Percentiles rank a stretch among this genome's conserved stretches.
Evolutionary conservation across 139 green algal species (phyloP).

Genomic region (Chlorella sp.): DNA sequence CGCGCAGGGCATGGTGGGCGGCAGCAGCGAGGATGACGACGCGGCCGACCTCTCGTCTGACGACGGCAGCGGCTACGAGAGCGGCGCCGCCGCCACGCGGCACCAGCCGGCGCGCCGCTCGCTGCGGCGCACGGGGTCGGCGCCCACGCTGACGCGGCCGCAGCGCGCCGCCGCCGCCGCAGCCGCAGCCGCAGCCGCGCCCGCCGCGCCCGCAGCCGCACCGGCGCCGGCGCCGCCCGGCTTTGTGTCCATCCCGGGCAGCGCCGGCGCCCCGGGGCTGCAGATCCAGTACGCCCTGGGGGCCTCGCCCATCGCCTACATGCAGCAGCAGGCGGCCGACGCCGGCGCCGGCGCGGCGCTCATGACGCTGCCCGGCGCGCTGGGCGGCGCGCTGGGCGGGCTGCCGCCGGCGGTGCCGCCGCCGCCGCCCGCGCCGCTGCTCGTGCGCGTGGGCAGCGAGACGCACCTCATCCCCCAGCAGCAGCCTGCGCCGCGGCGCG

Average conservation of each 20-base stretch:
- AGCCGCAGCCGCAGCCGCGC: conserved; percentile 13
- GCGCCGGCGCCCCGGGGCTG: background rate
- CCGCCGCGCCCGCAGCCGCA: background rate
- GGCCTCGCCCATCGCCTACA: background rate
- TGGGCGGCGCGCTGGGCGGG: background rate
- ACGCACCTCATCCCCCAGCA: conserved; percentile 54
- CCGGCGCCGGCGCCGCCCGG: background rate
- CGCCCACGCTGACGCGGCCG: background rate
- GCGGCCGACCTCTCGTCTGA: background rate
- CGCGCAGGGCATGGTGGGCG: background rate
- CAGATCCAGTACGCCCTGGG: background rate
- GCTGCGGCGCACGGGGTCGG: background rate
- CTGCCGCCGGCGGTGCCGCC: conserved; percentile 14
- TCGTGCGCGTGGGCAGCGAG: conserved; percentile 64
- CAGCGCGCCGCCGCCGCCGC: conserved; percentile 9
- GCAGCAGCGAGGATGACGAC: background rate
- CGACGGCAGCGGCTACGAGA: conserved; percentile 16
- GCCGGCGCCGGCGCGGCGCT: background rate
- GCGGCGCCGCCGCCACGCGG: conserved; percentile 14
- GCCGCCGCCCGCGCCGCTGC: conserved; percentile 26
- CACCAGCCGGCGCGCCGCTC: background rate
- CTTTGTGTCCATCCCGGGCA: conserved; percentile 7
- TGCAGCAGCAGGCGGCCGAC: conserved; percentile 25
- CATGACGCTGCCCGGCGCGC: background rate
- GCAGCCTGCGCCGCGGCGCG: background rate